phyloP scores from a whole-genome alignment of 2,329 filamentous ascomycete species.

The Paecilomyces niveus region DNA sequence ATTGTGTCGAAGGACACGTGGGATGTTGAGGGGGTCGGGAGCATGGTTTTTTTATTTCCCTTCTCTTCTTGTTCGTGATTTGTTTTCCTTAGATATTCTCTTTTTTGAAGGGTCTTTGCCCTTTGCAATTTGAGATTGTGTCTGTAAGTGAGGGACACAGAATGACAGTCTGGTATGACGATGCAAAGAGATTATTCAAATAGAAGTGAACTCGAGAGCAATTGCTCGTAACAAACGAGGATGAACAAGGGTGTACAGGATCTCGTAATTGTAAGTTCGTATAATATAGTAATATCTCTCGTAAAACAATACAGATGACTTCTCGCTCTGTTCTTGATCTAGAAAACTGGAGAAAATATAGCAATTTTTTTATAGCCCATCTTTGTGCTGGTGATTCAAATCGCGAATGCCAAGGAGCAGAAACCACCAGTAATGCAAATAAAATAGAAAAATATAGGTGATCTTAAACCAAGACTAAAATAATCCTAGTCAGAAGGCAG shows the following conservation, averaged over 20 bases:
- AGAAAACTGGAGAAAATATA: no score
- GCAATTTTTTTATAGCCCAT: not conserved
- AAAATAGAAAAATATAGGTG: not conserved
- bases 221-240: no score
- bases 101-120: not conserved
- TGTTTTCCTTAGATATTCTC: not conserved
- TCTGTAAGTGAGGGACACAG: no score
- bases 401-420: not conserved
- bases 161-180: no score
- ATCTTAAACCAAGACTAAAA: not conserved
- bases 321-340: not conserved
- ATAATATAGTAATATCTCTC: no score
- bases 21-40: conserved; percentile 87
- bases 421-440: not conserved
- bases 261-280: no score
- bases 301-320: not conserved
- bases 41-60: conserved; percentile 50
- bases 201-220: no score
- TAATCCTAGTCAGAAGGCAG: not conserved
- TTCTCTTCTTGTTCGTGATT: conserved; percentile 2
- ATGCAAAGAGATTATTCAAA: no score
- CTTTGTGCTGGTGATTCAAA: not conserved
- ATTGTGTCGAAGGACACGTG: conserved; percentile 84
- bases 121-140: no score
- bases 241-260: no score